A percentile compares a stretch with the other conserved stretches of the same genome.
These are phyloP conservation scores for Rhipidocladum racemiflorum DNA, from an alignment of 176 grass and related monocot species.

Conservation along the genomic window DNA sequence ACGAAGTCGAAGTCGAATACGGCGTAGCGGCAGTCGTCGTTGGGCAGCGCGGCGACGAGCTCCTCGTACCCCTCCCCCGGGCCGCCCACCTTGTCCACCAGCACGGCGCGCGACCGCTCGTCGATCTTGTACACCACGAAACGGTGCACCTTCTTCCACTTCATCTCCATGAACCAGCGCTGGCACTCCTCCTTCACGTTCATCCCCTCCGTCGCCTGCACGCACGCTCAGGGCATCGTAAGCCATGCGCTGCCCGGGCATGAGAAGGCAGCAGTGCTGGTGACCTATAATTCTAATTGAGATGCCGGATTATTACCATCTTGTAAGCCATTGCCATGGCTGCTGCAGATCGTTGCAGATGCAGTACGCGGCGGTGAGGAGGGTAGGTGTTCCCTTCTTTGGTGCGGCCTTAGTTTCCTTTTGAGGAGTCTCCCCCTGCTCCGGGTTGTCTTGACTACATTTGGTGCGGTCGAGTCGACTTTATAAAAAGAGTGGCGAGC, in stretches of 20 bases:
- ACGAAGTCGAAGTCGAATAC: conserved; percentile 99
- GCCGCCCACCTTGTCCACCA: conserved; percentile 82
- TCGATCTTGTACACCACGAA: conserved; percentile 99
- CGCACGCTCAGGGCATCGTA: neutral
- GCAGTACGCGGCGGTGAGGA: conserved; percentile 3
- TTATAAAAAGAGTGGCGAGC: conserved; percentile 7
- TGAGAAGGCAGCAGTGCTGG: neutral
- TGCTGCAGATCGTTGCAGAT: conserved; percentile 21
- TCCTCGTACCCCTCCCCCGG: conserved; percentile 83
- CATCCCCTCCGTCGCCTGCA: conserved; percentile 92
- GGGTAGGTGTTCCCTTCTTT: conserved; percentile 21
- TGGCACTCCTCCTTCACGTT: conserved; percentile 83
- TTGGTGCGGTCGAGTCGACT: conserved; percentile 34
- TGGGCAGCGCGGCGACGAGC: conserved; percentile 73
- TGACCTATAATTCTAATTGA: neutral
- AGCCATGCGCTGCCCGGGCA: neutral
- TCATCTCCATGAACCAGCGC: conserved; percentile 93
- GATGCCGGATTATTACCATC: conserved; percentile 47
- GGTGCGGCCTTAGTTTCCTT: conserved; percentile 2
- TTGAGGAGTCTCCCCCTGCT: neutral
- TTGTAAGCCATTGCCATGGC: conserved; percentile 99
- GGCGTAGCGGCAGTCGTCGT: conserved; percentile 95
- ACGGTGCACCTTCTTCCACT: conserved; percentile 86
- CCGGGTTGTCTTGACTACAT: conserved; percentile 25
- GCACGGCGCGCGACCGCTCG: conserved; percentile 74